These are phyloP conservation scores for Grigorovia jiainica DNA, from an alignment of 805 yeast genomes.

Conservation along the genomic window DNA sequence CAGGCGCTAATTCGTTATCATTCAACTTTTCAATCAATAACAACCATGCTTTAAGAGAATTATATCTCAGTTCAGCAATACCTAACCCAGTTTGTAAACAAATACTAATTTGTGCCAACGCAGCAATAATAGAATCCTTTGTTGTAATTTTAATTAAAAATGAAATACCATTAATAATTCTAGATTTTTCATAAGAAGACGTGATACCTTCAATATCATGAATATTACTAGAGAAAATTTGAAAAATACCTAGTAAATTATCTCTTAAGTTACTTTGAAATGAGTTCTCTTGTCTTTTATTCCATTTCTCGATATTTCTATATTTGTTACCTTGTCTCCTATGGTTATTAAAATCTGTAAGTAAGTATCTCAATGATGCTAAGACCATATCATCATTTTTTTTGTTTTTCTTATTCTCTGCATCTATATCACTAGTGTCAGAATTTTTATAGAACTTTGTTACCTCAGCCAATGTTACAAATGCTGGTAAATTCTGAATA, in stretches of 20 bases:
- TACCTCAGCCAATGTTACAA: slow-evolving; percentile 26
- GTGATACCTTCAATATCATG: slow-evolving; percentile 64
- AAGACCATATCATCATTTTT: slow-evolving; percentile 12
- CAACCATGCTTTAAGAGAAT: slow-evolving; percentile 62
- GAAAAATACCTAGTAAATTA: slow-evolving; percentile 65
- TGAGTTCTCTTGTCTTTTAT: slow-evolving; percentile 19
- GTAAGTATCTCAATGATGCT: slow-evolving; percentile 19
- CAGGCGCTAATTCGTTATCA: slow-evolving; percentile 47
- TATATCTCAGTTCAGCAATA: slow-evolving; percentile 45
- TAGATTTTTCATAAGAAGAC: slow-evolving; percentile 61
- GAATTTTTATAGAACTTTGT: slow-evolving; percentile 21
- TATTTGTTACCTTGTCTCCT: slow-evolving; percentile 20
- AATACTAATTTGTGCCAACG: slow-evolving; percentile 77
- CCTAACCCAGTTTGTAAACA: slow-evolving; percentile 76
- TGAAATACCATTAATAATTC: slow-evolving; percentile 65
- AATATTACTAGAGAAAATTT: slow-evolving; percentile 68
- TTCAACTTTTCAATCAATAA: slow-evolving; percentile 48
- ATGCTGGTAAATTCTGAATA: slow-evolving; percentile 23
- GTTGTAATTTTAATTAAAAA: slow-evolving; percentile 46
- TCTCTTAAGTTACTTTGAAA: slow-evolving; percentile 40
- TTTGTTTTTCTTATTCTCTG: background rate
- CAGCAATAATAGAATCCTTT: slow-evolving; percentile 48
- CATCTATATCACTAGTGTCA: too few relatives aligned
- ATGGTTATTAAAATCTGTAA: slow-evolving; percentile 23
- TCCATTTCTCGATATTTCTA: slow-evolving; percentile 21